Evolutionary conservation across 768 basidiomycete species (phyloP).

Genomic region (Auriscalpium orientale): DNA sequence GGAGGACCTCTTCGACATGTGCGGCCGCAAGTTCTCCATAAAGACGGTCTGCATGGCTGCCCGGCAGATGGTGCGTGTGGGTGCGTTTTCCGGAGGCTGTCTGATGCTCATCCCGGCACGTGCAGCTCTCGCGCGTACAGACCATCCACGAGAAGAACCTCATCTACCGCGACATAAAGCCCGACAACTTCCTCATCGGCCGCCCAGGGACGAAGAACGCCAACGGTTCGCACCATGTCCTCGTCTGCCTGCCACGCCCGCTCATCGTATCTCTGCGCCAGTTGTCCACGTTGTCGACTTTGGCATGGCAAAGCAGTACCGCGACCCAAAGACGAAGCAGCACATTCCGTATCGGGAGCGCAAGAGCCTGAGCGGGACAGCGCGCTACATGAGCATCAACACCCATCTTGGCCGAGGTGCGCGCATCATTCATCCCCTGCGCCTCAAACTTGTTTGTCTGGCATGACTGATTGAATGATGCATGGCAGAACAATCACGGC

Average conservation of each 20-base stretch:
- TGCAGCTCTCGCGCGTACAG: slow-evolving; percentile 87
- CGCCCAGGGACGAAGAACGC: slow-evolving; percentile 86
- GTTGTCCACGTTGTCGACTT: slow-evolving; percentile 96
- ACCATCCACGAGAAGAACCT: slow-evolving; percentile 99
- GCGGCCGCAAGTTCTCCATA: slow-evolving; percentile 92
- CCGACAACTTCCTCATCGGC: slow-evolving; percentile 97
- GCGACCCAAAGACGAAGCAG: slow-evolving; percentile 98
- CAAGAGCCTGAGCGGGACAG: slow-evolving; percentile 94
- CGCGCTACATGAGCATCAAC: slow-evolving; percentile 99
- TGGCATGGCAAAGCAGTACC: slow-evolving; percentile 99
- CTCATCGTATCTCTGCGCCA: slow-evolving; percentile 20
- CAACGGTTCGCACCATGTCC: slow-evolving; percentile 47
- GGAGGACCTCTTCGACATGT: slow-evolving; percentile 99
- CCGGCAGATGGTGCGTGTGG: slow-evolving; percentile 75
- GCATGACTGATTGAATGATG: background rate
- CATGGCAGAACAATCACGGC: slow-evolving; percentile 71
- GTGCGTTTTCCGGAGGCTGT: background rate
- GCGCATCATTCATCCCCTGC: slow-evolving; percentile 14
- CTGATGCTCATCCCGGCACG: background rate
- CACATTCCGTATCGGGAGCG: slow-evolving; percentile 99
- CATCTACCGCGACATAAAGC: slow-evolving; percentile 99
- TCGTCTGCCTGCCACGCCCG: background rate
- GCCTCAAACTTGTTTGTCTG: slow-evolving; percentile 3
- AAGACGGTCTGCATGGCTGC: slow-evolving; percentile 99
- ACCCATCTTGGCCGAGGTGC: slow-evolving; percentile 94